Base-by-base conservation (phyloP, 805 yeast genomes). In the Saturnispora bothae region DNA sequence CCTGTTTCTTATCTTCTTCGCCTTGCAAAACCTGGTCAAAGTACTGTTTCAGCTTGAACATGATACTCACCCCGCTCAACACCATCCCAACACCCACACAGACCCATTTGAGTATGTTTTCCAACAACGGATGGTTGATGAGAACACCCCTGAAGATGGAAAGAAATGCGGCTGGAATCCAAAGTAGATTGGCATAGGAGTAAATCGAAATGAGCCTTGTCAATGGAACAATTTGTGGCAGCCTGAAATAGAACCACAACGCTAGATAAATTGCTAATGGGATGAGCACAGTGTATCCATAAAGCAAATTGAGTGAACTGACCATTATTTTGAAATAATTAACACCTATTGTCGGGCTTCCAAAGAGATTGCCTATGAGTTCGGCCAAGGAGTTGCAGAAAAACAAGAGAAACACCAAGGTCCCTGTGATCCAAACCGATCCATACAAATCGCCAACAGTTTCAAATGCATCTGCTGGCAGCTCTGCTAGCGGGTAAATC, bases 341-440 rank as follows among this genome's bases (percentile, higher is more conserved):
- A 21, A 62, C 59, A 7, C 66, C 61, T 16, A 62, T 63, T 34
- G 56, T 51, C 13, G 41, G 46, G 16, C 28, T 15, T 51, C 73
- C 68, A 20, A 71, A 48, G 63, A 72, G 67, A 19, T 72, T 67
- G n/a, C 75, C 63, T n/a, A 85, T 49, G 17, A 81, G 52, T 34
- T 78, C 76, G 3, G 83, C 71, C 16, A 83, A 69, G 0, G 94
- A 79, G 26, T 81, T 72, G 32, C 86, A 70, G 41, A 85, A 76
- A 59, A 86, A 86, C 54, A 83, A 65, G 23, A 78, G 63, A 46
- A 83, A 73, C 1, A 83, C 74, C 35, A 84, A 72, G 0, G 95
- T 80, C 0, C 86, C 85, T 10, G 89, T 82, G 31, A 88, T 76
- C 97, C 97, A 88, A 15, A 85, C 64, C 6, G 94, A 81, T 1